Percentiles rank a stretch among this genome's conserved stretches.
Conservation (phyloP, 495 filamentous ascomycete species). For the Choiromyces venosus region DNA sequence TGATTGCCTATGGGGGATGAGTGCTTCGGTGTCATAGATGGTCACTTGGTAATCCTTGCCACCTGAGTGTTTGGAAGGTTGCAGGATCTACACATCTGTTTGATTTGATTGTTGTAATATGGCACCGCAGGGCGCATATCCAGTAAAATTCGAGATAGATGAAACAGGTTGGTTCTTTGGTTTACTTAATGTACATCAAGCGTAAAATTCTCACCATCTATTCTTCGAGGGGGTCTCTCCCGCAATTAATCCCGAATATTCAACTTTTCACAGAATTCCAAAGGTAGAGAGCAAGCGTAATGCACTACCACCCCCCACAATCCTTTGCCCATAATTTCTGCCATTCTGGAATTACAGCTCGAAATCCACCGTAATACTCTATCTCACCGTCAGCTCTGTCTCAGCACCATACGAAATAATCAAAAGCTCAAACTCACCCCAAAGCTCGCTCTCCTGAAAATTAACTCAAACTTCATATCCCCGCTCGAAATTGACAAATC, state of each 20-base stretch:
- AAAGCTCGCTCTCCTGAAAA: constrained; percentile 11
- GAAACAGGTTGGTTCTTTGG: background rate
- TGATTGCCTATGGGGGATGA: too few relatives aligned
- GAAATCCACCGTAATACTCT: background rate
- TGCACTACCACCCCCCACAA: background rate
- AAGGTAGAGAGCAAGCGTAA: background rate
- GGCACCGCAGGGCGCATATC: background rate
- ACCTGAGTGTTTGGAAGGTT: background rate
- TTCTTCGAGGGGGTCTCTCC: background rate
- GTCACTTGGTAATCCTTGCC: background rate
- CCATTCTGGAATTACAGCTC: background rate
- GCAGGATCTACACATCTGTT: background rate
- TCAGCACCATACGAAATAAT: background rate
- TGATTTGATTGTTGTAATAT: background rate
- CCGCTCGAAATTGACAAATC: constrained; percentile 7
- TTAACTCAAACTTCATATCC: constrained; percentile 18
- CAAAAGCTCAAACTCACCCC: background rate
- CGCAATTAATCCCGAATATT: background rate
- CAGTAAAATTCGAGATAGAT: background rate
- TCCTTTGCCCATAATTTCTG: background rate
- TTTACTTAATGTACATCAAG: background rate
- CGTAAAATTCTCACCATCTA: background rate
- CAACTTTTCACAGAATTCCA: background rate
- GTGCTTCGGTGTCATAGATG: background rate
- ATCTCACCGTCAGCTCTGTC: background rate